These are phyloP conservation scores for Sclerotiophoma versabilis DNA, from an alignment of 2,329 filamentous ascomycete genomes.

Conservation along the genomic window DNA sequence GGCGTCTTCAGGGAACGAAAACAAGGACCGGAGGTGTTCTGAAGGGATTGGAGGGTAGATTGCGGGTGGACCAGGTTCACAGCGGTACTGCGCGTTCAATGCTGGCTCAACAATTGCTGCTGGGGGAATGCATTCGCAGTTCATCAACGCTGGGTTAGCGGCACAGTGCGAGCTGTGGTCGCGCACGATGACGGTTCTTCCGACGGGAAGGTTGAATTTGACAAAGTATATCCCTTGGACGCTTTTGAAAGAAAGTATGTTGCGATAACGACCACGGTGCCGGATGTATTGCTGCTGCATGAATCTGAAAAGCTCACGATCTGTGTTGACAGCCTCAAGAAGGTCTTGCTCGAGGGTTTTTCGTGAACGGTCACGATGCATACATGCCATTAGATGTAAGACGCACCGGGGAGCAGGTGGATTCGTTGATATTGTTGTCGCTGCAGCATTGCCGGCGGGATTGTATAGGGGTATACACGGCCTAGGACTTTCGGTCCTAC, in stretches of 20 bases:
- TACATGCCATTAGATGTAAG: slow-evolving; percentile 31
- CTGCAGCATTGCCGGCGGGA: too few species aligned
- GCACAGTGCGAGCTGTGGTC: slow-evolving; percentile 26
- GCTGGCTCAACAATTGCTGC: slow-evolving; percentile 29
- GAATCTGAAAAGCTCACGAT: slow-evolving; percentile 29
- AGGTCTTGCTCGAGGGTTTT: slow-evolving; percentile 29
- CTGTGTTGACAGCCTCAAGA: slow-evolving; percentile 23
- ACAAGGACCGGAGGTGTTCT: slow-evolving; percentile 27
- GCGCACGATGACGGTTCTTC: slow-evolving; percentile 31
- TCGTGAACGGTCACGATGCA: slow-evolving; percentile 17
- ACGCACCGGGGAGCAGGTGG: neutral
- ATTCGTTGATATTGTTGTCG: neutral
- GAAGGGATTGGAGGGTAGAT: slow-evolving; percentile 33
- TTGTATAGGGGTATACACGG: neutral
- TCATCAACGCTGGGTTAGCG: neutral
- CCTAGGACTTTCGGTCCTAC: slow-evolving; percentile 12
- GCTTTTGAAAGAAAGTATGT: slow-evolving; percentile 20
- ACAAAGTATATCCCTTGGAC: slow-evolving; percentile 32
- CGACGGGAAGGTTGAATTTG: slow-evolving; percentile 27
- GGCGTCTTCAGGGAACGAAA: slow-evolving; percentile 25
- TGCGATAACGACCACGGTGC: slow-evolving; percentile 17
- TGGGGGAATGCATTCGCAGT: slow-evolving; percentile 35
- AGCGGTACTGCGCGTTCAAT: slow-evolving; percentile 33
- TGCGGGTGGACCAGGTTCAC: slow-evolving; percentile 23
- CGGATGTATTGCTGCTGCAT: slow-evolving; percentile 19